Conservation (phyloP, 306 rosid species). For the Medicago arabica region DNA sequence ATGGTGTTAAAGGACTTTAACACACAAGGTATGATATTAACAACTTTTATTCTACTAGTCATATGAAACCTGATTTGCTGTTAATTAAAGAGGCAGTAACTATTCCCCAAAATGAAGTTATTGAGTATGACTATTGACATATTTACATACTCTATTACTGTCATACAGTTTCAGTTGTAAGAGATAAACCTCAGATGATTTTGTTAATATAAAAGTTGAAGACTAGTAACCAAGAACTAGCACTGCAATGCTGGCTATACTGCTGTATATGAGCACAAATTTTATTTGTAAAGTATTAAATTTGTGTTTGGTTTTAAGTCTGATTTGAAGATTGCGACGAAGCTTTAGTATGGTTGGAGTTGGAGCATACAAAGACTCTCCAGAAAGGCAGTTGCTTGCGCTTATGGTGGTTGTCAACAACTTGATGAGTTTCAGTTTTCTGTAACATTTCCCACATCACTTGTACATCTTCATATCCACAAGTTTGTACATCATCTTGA, state of each 20-base stretch:
- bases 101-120: neutral
- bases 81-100: neutral
- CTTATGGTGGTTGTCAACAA: slow-evolving; percentile 42
- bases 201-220: neutral
- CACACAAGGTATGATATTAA: too few species aligned
- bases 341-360: slow-evolving; percentile 3
- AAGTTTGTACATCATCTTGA: slow-evolving; percentile 74
- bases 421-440: slow-evolving; percentile 26
- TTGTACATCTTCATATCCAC: slow-evolving; percentile 83
- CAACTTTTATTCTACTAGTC: too few species aligned
- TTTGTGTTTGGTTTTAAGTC: slow-evolving; percentile 22
- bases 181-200: slow-evolving; percentile 15
- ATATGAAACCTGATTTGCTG: neutral
- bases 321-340: slow-evolving; percentile 50
- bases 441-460: slow-evolving; percentile 90
- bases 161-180: slow-evolving; percentile 21
- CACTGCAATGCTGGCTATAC: neutral
- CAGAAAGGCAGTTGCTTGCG: slow-evolving; percentile 65
- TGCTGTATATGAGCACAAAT: neutral
- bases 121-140: neutral
- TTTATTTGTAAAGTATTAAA: neutral
- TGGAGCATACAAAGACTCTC: slow-evolving; percentile 71
- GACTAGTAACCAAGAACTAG: neutral
- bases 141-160: neutral
- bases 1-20: too few species aligned